Evolutionary conservation across 2,329 filamentous ascomycete genomes (phyloP).

Genomic region (Diaporthe sp.): DNA sequence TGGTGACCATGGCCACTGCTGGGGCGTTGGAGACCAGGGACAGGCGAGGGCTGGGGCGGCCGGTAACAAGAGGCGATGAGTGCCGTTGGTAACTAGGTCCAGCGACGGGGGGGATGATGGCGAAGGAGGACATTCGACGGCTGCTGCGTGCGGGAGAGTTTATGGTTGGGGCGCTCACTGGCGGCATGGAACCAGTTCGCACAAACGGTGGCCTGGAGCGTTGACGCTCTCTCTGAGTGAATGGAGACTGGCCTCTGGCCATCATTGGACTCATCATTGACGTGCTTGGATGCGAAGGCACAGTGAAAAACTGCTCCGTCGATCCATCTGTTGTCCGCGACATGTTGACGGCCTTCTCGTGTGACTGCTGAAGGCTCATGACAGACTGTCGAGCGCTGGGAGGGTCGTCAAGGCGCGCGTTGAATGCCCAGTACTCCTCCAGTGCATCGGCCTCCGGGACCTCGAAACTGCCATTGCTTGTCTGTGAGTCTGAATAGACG

Average conservation of each 20-base stretch:
- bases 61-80: constrained; percentile 53
- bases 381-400: constrained; percentile 60
- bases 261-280: constrained; percentile 49
- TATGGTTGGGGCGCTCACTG: constrained; percentile 51
- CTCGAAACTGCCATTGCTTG: constrained; percentile 54
- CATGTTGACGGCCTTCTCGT: constrained; percentile 42
- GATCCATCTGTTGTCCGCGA: constrained; percentile 59
- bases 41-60: constrained; percentile 50
- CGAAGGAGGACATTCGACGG: constrained; percentile 32
- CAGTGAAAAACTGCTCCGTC: constrained; percentile 56
- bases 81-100: constrained; percentile 52
- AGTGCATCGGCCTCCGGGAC: constrained; percentile 73
- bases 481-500: constrained; percentile 63
- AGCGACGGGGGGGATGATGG: constrained; percentile 4
- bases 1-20: constrained; percentile 43
- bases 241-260: constrained; percentile 58
- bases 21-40: constrained; percentile 54
- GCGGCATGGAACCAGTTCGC: constrained; percentile 68
- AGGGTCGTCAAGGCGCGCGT: constrained; percentile 73
- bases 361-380: constrained; percentile 56
- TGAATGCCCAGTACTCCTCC: constrained; percentile 78
- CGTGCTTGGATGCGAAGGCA: constrained; percentile 49
- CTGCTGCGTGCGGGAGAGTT: constrained; percentile 48
- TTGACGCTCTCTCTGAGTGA: constrained; percentile 55
- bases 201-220: constrained; percentile 62